phyloP scores from a whole-genome alignment of 805 yeast genomes.

The Candida namnaoensis region DNA sequence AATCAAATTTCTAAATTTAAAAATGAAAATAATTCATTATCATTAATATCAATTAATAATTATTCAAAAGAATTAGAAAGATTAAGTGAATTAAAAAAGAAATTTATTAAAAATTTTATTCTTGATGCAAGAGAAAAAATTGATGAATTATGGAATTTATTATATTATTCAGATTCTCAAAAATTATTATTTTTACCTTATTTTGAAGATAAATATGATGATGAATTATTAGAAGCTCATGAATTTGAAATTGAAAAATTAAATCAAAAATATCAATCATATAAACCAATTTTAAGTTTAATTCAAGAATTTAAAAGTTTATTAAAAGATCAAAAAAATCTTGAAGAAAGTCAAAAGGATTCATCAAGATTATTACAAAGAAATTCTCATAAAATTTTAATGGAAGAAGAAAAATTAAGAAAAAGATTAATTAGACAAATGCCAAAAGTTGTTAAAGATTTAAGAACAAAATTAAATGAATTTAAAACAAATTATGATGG shows the following conservation, averaged over 20 bases:
- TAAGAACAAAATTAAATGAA: constrained; percentile 36
- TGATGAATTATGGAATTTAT: constrained; percentile 47
- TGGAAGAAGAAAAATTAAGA: constrained; percentile 73
- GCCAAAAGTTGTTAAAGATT: constrained; percentile 50
- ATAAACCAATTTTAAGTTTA: constrained; percentile 47
- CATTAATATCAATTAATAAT: constrained; percentile 35
- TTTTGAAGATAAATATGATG: constrained; percentile 41
- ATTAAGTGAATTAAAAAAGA: constrained; percentile 50
- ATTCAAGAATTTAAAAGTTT: constrained; percentile 48
- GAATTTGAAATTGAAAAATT: constrained; percentile 52
- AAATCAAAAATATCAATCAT: constrained; percentile 36
- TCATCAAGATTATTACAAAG: constrained; percentile 70
- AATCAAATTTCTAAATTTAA: constrained; percentile 32
- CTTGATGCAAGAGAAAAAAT: constrained; percentile 52
- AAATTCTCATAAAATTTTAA: constrained; percentile 68
- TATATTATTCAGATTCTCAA: constrained; percentile 50
- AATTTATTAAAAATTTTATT: constrained; percentile 62
- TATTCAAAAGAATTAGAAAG: constrained; percentile 49
- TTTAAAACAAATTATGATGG: constrained; percentile 37
- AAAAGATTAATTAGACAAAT: constrained; percentile 56
- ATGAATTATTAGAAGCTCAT: constrained; percentile 50
- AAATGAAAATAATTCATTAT: constrained; percentile 33
- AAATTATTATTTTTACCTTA: constrained; percentile 34
- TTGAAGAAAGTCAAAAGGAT: constrained; percentile 68
- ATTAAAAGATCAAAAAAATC: constrained; percentile 47